These are phyloP conservation scores for Monascus ruber DNA, from an alignment of 2,329 filamentous ascomycete genomes.

Conservation along the genomic window DNA sequence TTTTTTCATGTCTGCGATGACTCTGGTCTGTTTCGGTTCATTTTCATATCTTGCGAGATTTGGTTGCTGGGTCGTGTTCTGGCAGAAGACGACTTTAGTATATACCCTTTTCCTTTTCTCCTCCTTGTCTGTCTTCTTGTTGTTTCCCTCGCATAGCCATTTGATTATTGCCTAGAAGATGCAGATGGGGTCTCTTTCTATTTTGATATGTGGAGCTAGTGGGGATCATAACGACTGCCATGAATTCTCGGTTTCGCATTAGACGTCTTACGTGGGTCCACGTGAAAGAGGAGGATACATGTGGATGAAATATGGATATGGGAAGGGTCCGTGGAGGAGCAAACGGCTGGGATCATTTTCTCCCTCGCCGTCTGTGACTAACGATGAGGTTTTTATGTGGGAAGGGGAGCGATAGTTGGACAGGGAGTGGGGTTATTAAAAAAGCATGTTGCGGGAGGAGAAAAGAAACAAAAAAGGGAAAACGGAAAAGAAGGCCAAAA, in stretches of 20 bases:
- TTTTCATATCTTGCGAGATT: background rate
- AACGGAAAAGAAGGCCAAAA: background rate
- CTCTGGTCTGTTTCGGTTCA: background rate
- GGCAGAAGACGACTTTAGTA: constrained; percentile 12
- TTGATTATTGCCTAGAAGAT: too few species aligned
- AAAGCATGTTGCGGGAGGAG: background rate
- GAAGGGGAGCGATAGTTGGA: background rate
- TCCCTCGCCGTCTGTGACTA: too few species aligned
- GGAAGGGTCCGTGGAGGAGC: too few species aligned
- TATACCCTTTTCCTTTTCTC: constrained; percentile 10
- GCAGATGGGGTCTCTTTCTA: background rate
- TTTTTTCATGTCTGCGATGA: background rate
- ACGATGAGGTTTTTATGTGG: background rate
- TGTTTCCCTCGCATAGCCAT: background rate
- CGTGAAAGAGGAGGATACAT: too few species aligned
- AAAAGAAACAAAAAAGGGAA: background rate
- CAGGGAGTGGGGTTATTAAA: background rate
- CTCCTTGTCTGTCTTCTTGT: constrained; percentile 1
- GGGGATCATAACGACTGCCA: background rate
- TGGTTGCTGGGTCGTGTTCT: constrained; percentile 7
- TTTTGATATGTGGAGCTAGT: background rate
- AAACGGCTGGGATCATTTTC: too few species aligned
- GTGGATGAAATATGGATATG: too few species aligned
- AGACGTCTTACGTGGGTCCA: too few species aligned
- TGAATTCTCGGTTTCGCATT: too few species aligned